These are phyloP conservation scores for Thermochaetoides thermophila DNA, from an alignment of 495 filamentous ascomycete species.

Conservation along the genomic window DNA sequence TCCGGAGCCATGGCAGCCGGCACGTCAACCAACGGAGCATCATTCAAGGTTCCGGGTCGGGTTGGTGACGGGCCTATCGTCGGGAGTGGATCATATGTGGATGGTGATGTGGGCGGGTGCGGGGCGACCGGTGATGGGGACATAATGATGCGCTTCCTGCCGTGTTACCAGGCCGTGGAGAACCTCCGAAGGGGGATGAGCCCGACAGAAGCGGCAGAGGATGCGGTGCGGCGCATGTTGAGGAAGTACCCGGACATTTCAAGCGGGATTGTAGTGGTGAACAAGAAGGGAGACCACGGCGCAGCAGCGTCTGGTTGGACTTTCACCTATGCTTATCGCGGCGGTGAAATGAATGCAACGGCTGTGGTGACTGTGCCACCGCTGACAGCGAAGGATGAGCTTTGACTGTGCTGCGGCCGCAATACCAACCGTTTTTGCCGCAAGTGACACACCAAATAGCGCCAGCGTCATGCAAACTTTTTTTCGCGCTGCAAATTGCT, in stretches of 20 bases:
- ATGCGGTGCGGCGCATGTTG: slow-evolving; percentile 31
- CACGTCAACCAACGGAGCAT: slow-evolving; percentile 34
- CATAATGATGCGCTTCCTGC: slow-evolving; percentile 37
- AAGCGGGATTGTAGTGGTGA: slow-evolving; percentile 32
- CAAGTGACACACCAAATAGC: no score
- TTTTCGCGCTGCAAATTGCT: no score
- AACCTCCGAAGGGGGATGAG: slow-evolving; percentile 28
- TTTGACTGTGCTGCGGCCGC: no score
- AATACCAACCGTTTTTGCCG: no score
- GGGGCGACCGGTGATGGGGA: slow-evolving; percentile 36
- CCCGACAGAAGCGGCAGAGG: slow-evolving; percentile 27
- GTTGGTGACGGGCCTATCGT: slow-evolving; percentile 36
- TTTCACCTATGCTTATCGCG: slow-evolving; percentile 31
- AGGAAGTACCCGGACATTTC: slow-evolving; percentile 25
- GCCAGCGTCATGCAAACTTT: no score
- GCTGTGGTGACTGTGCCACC: slow-evolving; percentile 26
- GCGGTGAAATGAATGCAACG: slow-evolving; percentile 27
- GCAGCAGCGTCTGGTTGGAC: slow-evolving; percentile 34
- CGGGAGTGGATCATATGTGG: slow-evolving; percentile 34
- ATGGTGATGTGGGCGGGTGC: slow-evolving; percentile 33
- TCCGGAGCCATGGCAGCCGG: slow-evolving; percentile 30
- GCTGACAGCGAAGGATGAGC: no score
- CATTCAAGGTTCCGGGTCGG: slow-evolving; percentile 31
- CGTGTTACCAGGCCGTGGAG: slow-evolving; percentile 36
- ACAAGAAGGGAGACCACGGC: slow-evolving; percentile 26